A percentile compares a stretch with the other conserved stretches of the same genome.
phyloP scores from a whole-genome alignment of 306 rosid genomes.

The Hippophae rhamnoides region DNA sequence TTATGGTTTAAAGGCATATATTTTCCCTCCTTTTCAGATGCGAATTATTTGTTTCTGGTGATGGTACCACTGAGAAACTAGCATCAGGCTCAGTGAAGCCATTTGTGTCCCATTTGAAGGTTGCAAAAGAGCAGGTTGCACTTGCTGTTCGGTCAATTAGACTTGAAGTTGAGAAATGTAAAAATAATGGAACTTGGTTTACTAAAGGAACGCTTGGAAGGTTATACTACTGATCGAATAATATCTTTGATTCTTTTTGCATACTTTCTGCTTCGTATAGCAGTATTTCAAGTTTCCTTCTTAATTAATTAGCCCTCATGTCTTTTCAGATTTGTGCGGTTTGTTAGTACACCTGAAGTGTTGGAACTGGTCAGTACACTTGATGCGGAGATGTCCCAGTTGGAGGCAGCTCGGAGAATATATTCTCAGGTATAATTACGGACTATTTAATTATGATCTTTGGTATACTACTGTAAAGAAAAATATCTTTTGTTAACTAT shows the following conservation, averaged over 20 bases:
- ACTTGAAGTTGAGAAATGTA: constrained; percentile 60
- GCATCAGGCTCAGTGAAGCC: constrained; percentile 89
- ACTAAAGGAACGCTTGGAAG: constrained; percentile 97
- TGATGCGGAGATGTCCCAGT: constrained; percentile 89
- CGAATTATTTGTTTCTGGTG: constrained; percentile 67
- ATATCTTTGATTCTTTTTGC: background rate
- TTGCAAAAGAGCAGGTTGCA: constrained; percentile 80
- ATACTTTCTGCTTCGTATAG: background rate
- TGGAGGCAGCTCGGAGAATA: constrained; percentile 74
- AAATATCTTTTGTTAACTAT: constrained; percentile 20
- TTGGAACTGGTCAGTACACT: constrained; percentile 68
- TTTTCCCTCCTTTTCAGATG: constrained; percentile 45
- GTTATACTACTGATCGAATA: constrained; percentile 26
- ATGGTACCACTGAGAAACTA: constrained; percentile 71
- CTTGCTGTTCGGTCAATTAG: constrained; percentile 58
- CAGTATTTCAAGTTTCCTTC: constrained; percentile 10
- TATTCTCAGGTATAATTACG: constrained; percentile 62
- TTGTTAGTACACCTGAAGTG: constrained; percentile 81
- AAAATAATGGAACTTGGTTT: constrained; percentile 68
- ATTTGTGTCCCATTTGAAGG: constrained; percentile 73
- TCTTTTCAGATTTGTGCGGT: constrained; percentile 74
- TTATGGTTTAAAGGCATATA: constrained; percentile 8
- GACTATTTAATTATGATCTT: constrained; percentile 10
- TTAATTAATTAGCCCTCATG: constrained; percentile 10
- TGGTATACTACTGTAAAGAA: constrained; percentile 5